Evolutionary conservation across 768 basidiomycete genomes (phyloP).

Genomic region (Naematelia encephala): DNA sequence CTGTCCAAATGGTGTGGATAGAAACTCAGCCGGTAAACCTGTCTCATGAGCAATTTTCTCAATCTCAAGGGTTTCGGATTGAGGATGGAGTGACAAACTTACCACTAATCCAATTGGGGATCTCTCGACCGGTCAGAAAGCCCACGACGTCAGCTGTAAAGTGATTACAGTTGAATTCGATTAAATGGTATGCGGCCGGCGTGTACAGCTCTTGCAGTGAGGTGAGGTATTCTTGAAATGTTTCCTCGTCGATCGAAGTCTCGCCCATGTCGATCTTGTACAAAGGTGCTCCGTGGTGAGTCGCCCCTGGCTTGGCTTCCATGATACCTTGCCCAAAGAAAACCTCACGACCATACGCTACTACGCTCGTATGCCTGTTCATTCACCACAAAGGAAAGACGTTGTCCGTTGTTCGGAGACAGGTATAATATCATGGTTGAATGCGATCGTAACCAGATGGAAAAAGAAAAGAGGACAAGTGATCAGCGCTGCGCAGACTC

Average conservation of each 20-base stretch:
- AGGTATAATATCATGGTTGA: no score
- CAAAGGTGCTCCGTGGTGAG: constrained; percentile 56
- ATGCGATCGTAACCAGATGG: no score
- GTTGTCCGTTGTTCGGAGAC: no score
- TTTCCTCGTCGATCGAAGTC: constrained; percentile 67
- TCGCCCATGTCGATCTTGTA: constrained; percentile 40
- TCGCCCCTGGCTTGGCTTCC: constrained; percentile 68
- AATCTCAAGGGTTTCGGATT: background rate
- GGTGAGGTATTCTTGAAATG: constrained; percentile 75
- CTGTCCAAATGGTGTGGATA: constrained; percentile 82
- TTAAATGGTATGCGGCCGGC: constrained; percentile 65
- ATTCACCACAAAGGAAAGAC: no score
- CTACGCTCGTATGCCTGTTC: constrained; percentile 84
- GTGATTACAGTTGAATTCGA: constrained; percentile 93
- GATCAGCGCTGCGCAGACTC: background rate
- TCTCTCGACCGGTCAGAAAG: constrained; percentile 76
- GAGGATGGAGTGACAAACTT: constrained; percentile 21
- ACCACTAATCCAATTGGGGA: constrained; percentile 81
- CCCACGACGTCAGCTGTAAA: constrained; percentile 86
- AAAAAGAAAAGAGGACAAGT: constrained; percentile 1
- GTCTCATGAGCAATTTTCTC: background rate
- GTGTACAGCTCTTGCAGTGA: constrained; percentile 78
- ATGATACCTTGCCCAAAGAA: constrained; percentile 87
- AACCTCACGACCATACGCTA: constrained; percentile 77
- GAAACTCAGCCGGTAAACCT: constrained; percentile 62